Base-by-base conservation (phyloP, 2,329 filamentous ascomycete species). In the Dendrostoma leiphaemia region DNA sequence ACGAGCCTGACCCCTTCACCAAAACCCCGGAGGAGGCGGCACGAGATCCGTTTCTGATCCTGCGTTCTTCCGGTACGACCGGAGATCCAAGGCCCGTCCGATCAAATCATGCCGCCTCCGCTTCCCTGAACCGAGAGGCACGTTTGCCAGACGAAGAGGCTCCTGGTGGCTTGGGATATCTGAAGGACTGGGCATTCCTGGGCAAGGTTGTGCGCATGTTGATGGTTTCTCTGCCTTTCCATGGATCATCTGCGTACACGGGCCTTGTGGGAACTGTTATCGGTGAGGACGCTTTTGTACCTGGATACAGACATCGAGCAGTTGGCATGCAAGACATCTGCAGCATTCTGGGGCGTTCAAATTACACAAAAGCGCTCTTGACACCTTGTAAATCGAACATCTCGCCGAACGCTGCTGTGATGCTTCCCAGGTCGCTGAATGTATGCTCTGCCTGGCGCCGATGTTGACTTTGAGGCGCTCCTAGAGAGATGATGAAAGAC, bases 41-140 rank as follows among this genome's bases (percentile, higher is more conserved):
- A 10, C n/a, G 48, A 1, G 56, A 57, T 9, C 57, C 60, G n/a
- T 24, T 48, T 15, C 12, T 59, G 24, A 19, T 58, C 17, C 51
- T 62, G n/a, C 60, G 62, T 41, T 60, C 60, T 4, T 62, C 60
- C 41, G 60, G 61, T 17, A 63, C 60, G 15, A 62, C 60, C 10
- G 61, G 57, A 10, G 41, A 55, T 9, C 60, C 60, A 0, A 63
- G 60, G 35, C 60, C 59, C 6, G 4, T 63, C 19, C 19, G 48
- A 13, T 23, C 40, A 4, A 48, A 37, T 17, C 50, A 56, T 34
- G 19, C 43, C 1, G 52, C 52, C 26, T 56, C 49, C 23, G 54
- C 50, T 10, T 45, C 47, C 10, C 23, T 40, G n/a, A 48, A 51
- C 38, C 31, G 31, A 9, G 34, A 38, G 4, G 3, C 48, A 5